These are phyloP conservation scores for Entomortierella lignicola DNA, from an alignment of 192 early-diverging fungal species.

Conservation along the genomic window DNA sequence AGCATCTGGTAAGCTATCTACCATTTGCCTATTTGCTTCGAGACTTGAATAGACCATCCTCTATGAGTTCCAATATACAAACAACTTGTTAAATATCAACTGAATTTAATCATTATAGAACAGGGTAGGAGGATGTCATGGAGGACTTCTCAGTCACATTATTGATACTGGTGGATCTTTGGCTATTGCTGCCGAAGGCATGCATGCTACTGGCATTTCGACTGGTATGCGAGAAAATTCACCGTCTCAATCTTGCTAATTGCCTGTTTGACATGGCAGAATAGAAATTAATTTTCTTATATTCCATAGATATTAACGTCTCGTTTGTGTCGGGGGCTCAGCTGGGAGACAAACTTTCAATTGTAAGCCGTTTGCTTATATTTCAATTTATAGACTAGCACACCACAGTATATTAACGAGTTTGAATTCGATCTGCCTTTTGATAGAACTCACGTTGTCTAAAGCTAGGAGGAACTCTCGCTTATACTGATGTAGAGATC, in stretches of 20 bases:
- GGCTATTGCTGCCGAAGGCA: constrained; percentile 60
- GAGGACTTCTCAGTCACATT: constrained; percentile 64
- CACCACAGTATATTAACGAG: not conserved
- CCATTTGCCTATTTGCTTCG: too few species aligned
- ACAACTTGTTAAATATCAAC: not conserved
- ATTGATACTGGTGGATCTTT: constrained; percentile 68
- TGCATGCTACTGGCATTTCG: constrained; percentile 65
- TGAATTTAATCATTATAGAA: constrained; percentile 47
- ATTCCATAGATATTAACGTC: constrained; percentile 60
- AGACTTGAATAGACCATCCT: not conserved
- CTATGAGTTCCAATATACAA: not conserved
- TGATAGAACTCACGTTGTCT: constrained; percentile 60
- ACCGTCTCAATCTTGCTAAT: too few species aligned
- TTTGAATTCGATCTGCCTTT: not conserved
- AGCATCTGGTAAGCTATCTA: constrained; percentile 60
- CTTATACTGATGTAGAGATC: constrained; percentile 62
- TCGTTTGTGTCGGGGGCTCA: constrained; percentile 63
- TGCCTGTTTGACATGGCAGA: too few species aligned
- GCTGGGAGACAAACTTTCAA: constrained; percentile 54
- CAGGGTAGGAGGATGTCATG: constrained; percentile 59
- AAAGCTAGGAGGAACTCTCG: constrained; percentile 65
- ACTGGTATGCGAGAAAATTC: constrained; percentile 34
- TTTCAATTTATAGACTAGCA: not conserved
- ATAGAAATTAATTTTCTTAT: too few species aligned
- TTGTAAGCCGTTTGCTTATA: constrained; percentile 41